phyloP scores from a whole-genome alignment of 331 rosid species.

The Cucumis variabilis region DNA sequence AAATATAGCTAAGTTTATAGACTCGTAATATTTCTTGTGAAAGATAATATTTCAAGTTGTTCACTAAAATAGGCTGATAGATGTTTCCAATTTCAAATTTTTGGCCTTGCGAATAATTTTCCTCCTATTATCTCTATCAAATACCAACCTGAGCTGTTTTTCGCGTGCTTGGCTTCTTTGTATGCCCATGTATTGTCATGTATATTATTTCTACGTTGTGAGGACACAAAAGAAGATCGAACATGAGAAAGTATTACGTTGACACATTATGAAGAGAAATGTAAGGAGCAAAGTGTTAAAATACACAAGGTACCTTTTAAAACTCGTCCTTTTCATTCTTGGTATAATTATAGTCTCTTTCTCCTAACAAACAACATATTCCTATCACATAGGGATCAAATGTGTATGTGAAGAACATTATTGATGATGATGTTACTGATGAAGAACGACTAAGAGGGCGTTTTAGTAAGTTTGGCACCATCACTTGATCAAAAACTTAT shows the following conservation, averaged over 20 bases:
- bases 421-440: conserved; percentile 66
- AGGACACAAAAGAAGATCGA: conserved; percentile 90
- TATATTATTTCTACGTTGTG: conserved; percentile 54
- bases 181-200: no score
- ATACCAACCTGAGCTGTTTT: neutral
- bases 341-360: conserved; percentile 13
- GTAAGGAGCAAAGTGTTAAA: conserved; percentile 71
- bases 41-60: no score
- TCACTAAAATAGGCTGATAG: neutral
- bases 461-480: conserved; percentile 74
- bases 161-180: no score
- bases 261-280: conserved; percentile 77
- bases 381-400: conserved; percentile 66
- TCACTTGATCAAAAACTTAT: conserved; percentile 85
- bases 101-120: neutral
- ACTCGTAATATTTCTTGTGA: no score
- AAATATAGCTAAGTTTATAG: no score
- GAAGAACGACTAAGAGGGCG: conserved; percentile 59
- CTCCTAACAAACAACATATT: conserved; percentile 24
- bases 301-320: conserved; percentile 57
- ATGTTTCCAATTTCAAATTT: neutral
- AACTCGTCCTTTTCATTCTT: neutral
- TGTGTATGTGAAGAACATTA: conserved; percentile 84
- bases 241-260: conserved; percentile 73
- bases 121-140: neutral